Conservation (phyloP, 495 filamentous ascomycete genomes). For the Hypomontagnella monticulosa region DNA sequence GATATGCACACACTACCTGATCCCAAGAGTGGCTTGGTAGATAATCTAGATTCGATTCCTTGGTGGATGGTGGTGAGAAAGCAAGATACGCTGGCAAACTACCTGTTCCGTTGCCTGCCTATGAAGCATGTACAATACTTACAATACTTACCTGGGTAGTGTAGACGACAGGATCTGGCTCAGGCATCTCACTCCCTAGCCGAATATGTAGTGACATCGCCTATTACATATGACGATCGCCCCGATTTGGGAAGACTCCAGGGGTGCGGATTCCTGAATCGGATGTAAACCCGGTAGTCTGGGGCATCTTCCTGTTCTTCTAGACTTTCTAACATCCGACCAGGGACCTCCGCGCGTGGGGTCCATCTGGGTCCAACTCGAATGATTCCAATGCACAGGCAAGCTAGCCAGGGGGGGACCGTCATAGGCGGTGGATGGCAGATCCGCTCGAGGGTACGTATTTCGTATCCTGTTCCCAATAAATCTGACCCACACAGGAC, state of each 20-base stretch:
- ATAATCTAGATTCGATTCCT: too few relatives aligned
- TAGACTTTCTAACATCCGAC: slow-evolving; percentile 34
- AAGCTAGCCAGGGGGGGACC: slow-evolving; percentile 12
- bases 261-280: slow-evolving; percentile 47
- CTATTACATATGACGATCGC: slow-evolving; percentile 41
- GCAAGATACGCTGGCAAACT: too few relatives aligned
- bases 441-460: slow-evolving; percentile 3
- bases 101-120: too few relatives aligned
- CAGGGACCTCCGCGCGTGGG: slow-evolving; percentile 32
- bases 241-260: slow-evolving; percentile 37
- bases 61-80: too few relatives aligned
- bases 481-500: slow-evolving; percentile 5
- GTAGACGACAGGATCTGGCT: slow-evolving; percentile 37
- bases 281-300: slow-evolving; percentile 48
- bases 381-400: slow-evolving; percentile 31
- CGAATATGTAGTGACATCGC: slow-evolving; percentile 25
- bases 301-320: slow-evolving; percentile 42
- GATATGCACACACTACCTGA: too few relatives aligned
- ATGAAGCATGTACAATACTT: too few relatives aligned
- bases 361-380: slow-evolving; percentile 39
- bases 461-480: slow-evolving; percentile 21
- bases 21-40: too few relatives aligned
- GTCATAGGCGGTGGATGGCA: slow-evolving; percentile 28
- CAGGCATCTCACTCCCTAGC: slow-evolving; percentile 38
- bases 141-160: too few relatives aligned